These are phyloP conservation scores for Stephania cephalantha DNA, from an alignment of 164 flowering plant species.

Conservation along the genomic window DNA sequence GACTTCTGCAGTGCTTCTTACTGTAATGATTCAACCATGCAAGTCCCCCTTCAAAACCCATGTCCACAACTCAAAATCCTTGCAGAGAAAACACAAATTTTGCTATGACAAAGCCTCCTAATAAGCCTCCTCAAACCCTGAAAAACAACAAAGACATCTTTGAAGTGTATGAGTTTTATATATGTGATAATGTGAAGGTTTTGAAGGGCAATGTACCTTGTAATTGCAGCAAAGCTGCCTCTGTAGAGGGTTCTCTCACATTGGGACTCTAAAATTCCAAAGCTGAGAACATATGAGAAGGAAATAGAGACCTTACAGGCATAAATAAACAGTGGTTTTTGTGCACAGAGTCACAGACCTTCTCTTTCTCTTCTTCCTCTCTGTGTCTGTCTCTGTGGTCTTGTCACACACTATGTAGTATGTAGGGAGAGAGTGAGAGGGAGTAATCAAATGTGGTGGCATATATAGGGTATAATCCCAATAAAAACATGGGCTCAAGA, in stretches of 20 bases:
- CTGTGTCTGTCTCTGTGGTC: background rate
- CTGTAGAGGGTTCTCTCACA: conserved; percentile 5
- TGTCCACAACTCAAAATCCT: background rate
- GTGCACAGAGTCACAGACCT: background rate
- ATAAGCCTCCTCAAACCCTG: background rate
- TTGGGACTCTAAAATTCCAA: conserved; percentile 16
- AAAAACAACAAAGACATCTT: background rate
- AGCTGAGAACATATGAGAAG: background rate
- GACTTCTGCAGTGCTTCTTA: conserved; percentile 46
- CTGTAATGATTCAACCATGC: conserved; percentile 29
- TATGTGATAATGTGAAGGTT: no score
- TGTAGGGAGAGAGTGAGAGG: background rate
- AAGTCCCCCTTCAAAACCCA: conserved; percentile 33
- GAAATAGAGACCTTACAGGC: background rate
- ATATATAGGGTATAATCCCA: background rate
- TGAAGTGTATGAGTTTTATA: no score
- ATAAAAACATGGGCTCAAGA: background rate
- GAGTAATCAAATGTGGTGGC: background rate
- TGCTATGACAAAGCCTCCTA: background rate
- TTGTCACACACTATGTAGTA: background rate
- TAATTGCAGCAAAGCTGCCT: background rate
- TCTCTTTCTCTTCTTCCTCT: background rate
- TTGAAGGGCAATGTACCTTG: no score
- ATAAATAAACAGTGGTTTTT: background rate
- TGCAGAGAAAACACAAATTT: background rate